Percentiles rank a stretch among this genome's conserved stretches.
These are phyloP conservation scores for Phytopythium aichiense DNA, from an alignment of 352 stramenopile species.

Conservation along the genomic window DNA sequence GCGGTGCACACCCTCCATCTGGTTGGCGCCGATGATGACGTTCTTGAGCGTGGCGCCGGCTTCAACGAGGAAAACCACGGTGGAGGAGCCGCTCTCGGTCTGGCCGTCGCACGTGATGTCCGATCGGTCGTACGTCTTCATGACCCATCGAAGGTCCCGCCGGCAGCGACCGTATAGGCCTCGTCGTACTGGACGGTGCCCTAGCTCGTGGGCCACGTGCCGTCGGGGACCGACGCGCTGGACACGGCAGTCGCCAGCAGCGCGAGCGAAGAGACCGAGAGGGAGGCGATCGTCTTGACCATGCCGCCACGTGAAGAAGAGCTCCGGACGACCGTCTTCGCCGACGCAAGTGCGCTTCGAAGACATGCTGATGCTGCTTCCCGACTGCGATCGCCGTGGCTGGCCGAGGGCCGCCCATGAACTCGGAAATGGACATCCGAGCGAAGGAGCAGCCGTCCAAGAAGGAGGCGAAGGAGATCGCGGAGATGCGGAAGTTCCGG, in stretches of 20 bases:
- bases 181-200: constrained; percentile 18
- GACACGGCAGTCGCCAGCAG: background rate
- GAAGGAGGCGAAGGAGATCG: no score
- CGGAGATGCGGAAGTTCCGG: no score
- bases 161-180: constrained; percentile 28
- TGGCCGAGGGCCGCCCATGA: no score
- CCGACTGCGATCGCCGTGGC: no score
- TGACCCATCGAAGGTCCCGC: constrained; percentile 43
- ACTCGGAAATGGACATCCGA: no score
- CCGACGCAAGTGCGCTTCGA: no score
- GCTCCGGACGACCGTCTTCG: no score
- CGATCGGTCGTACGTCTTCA: constrained; percentile 53
- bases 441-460: no score
- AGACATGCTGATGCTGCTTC: no score
- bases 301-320: no score
- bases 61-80: constrained; percentile 33
- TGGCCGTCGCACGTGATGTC: constrained; percentile 37
- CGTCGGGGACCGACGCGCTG: constrained; percentile 13
- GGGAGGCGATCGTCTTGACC: constrained; percentile 4
- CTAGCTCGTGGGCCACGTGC: constrained; percentile 14
- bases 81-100: constrained; percentile 20
- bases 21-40: constrained; percentile 49
- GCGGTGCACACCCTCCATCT: constrained; percentile 34
- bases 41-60: constrained; percentile 40
- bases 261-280: background rate